Percentiles rank a stretch among this genome's conserved stretches.
Evolutionary conservation across 345 rosid genomes (phyloP).

Genomic region (Sonneratia caseolaris): DNA sequence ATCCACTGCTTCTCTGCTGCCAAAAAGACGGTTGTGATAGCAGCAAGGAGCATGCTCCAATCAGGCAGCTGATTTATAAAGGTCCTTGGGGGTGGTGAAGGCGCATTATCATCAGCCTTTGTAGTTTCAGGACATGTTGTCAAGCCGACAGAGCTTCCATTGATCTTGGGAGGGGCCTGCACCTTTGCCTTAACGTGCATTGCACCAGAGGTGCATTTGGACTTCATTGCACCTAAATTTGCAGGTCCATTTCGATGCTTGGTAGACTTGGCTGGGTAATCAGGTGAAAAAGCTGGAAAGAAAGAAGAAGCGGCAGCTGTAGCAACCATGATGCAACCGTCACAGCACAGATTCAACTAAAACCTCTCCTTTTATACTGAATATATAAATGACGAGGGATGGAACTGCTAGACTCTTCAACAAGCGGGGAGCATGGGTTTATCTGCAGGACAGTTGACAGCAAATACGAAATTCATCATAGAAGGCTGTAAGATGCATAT

Average conservation of each 20-base stretch:
- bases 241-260: slow-evolving; percentile 37
- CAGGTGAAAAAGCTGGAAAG: slow-evolving; percentile 50
- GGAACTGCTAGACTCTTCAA: background rate
- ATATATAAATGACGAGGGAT: background rate
- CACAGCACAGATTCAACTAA: background rate
- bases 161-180: slow-evolving; percentile 80
- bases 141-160: slow-evolving; percentile 50
- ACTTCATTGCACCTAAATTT: slow-evolving; percentile 36
- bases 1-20: slow-evolving; percentile 99
- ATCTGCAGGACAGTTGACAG: background rate
- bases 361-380: background rate
- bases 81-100: slow-evolving; percentile 71
- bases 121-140: slow-evolving; percentile 30
- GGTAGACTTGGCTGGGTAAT: slow-evolving; percentile 33
- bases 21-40: slow-evolving; percentile 86
- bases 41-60: slow-evolving; percentile 99
- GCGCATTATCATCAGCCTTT: slow-evolving; percentile 37
- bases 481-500: background rate
- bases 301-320: slow-evolving; percentile 63
- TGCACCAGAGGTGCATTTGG: slow-evolving; percentile 36
- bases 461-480: background rate
- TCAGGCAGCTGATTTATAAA: slow-evolving; percentile 92
- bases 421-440: background rate
- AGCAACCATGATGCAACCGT: slow-evolving; percentile 47
- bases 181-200: slow-evolving; percentile 81